Percentiles rank a stretch among this genome's conserved stretches.
These are phyloP conservation scores for Solanum hybrid DNA, from an alignment of 305 asterid genomes.

Conservation along the genomic window DNA sequence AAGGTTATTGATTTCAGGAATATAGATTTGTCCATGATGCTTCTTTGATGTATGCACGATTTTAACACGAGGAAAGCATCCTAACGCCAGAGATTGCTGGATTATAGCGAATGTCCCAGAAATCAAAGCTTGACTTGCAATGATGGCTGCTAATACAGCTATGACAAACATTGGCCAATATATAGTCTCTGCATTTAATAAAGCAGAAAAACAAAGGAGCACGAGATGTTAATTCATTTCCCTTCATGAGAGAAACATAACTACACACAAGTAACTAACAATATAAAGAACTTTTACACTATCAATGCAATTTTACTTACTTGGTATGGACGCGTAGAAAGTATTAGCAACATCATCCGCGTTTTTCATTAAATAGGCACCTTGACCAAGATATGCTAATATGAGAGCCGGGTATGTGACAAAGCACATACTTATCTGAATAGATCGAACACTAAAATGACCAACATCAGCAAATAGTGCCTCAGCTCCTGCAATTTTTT, in stretches of 20 bases:
- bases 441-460: conserved; percentile 43
- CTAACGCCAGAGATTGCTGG: conserved; percentile 57
- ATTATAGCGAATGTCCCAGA: conserved; percentile 57
- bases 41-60: conserved; percentile 51
- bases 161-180: conserved; percentile 75
- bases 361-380: conserved; percentile 34
- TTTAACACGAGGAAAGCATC: conserved; percentile 75
- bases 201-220: neutral
- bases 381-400: conserved; percentile 47
- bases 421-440: conserved; percentile 47
- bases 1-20: conserved; percentile 57
- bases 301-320: conserved; percentile 2
- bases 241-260: neutral
- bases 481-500: conserved; percentile 40
- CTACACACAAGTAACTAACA: neutral
- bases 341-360: conserved; percentile 14
- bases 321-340: conserved; percentile 45
- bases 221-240: neutral
- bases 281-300: neutral
- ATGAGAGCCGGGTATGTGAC: conserved; percentile 42
- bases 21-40: conserved; percentile 55
- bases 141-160: conserved; percentile 50
- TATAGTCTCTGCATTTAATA: conserved; percentile 16
- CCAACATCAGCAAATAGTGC: conserved; percentile 68
- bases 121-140: conserved; percentile 76